Conservation (phyloP, 441 rosid species). For the Melastoma candidum region DNA sequence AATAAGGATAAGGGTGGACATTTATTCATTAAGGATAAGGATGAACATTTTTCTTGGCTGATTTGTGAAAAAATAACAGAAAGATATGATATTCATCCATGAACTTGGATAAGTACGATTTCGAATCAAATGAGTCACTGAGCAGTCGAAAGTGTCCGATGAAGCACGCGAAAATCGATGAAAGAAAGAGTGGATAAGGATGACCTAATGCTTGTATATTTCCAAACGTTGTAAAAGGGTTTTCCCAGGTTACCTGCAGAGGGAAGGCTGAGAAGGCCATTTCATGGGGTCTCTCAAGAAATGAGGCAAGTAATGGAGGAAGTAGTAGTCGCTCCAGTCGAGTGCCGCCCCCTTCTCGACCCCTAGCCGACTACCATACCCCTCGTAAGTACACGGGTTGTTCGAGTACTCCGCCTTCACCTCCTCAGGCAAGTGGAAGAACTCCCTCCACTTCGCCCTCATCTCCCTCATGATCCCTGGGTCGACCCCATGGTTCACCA, state of each 20-base stretch:
- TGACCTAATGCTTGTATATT: not conserved
- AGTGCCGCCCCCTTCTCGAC: slow-evolving; percentile 70
- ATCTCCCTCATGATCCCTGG: slow-evolving; percentile 53
- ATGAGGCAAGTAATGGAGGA: slow-evolving; percentile 58
- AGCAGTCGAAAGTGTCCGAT: no score
- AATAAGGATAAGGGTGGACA: no score
- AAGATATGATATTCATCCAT: no score
- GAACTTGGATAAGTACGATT: no score
- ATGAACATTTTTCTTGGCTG: no score
- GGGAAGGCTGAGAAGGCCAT: slow-evolving; percentile 57
- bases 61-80: no score
- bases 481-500: slow-evolving; percentile 61
- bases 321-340: slow-evolving; percentile 88
- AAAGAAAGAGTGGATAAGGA: not conserved
- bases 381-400: slow-evolving; percentile 74
- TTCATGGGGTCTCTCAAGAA: slow-evolving; percentile 46
- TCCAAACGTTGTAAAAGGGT: not conserved
- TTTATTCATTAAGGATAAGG: no score
- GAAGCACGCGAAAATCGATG: no score
- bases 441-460: slow-evolving; percentile 52
- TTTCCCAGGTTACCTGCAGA: slow-evolving; percentile 36
- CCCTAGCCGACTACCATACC: slow-evolving; percentile 78
- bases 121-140: no score
- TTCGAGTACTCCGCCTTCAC: slow-evolving; percentile 50
- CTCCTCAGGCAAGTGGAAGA: slow-evolving; percentile 58